Base-by-base conservation (phyloP, 2,329 filamentous ascomycete genomes). In the Teratosphaeriaceae sp. region DNA sequence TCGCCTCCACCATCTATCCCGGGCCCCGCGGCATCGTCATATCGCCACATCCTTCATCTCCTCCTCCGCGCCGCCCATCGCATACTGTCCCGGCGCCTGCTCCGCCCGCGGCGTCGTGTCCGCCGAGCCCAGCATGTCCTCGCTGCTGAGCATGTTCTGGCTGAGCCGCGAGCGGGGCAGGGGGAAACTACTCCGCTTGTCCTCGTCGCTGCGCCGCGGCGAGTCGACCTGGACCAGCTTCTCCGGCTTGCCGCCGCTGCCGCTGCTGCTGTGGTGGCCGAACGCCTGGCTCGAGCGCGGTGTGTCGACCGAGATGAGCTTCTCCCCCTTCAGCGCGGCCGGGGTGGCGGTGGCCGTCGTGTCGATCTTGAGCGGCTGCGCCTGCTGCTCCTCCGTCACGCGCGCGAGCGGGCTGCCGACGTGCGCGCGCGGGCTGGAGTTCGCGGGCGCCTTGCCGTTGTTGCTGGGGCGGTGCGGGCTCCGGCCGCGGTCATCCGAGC, bases 381-480 rank as follows among this genome's bases (percentile, higher is more conserved):
- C 16, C 11, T 9, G 44, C n/a, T 49, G 44, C 33, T 90, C 86
- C 65, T 90, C 86, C 1, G 82, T 78, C 12, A 90, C 85, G 49
- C 82, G 74, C 38, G 84, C 82, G 44, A 90, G 69, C 13, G 85
- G 84, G 53, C 82, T 86, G 12, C 81, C 75, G 56, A 88, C 82
- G 52, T 79, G 77, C 48, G 76, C 79, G 11, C 77, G 74, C 1
- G 82, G 76, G 45, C 79, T 84, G 16, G 83, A 80, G 53, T 80
- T 85, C 8, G 70, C 49, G 76, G 71, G 66, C 20, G 80, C 81
- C 40, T 79, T 79, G 45, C 74, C 77, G n/a, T n/a, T n/a, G 53
- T 72, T 80, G 9, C 54, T 47, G 26, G 84, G 75, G 34, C 85
- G 76, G 55, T 88, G 82, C 60, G 85, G 75, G 27, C 82, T 83